Evolutionary conservation across 306 rosid genomes (phyloP).

Genomic region (Inga oerstediana): DNA sequence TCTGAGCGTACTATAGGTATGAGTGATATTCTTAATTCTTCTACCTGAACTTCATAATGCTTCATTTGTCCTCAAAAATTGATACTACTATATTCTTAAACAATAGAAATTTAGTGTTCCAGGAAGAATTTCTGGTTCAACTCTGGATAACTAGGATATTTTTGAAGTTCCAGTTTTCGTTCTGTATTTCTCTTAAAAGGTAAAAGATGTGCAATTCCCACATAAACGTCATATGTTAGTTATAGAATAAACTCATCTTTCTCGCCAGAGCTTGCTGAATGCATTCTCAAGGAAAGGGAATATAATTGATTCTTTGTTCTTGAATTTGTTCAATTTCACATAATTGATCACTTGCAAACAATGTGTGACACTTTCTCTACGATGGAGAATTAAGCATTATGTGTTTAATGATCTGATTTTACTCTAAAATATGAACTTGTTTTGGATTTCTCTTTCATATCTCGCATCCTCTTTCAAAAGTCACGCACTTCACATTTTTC

Average conservation of each 20-base stretch:
- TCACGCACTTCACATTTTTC: slow-evolving; percentile 7
- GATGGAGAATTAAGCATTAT: neutral
- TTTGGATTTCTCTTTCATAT: slow-evolving; percentile 17
- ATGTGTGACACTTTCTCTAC: slow-evolving; percentile 12
- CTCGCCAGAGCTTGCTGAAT: neutral
- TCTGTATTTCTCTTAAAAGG: neutral
- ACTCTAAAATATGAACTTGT: slow-evolving; percentile 21
- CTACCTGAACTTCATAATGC: neutral
- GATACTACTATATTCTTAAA: slow-evolving; percentile 2
- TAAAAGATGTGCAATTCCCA: too few relatives aligned
- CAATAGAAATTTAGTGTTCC: neutral
- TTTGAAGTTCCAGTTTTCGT: neutral
- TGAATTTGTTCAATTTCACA: neutral
- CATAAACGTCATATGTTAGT: too few relatives aligned
- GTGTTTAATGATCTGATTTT: slow-evolving; percentile 11
- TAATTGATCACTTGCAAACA: neutral
- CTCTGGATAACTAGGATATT: slow-evolving; percentile 17
- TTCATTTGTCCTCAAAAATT: slow-evolving; percentile 4
- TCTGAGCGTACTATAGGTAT: slow-evolving; percentile 70
- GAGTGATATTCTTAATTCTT: slow-evolving; percentile 30
- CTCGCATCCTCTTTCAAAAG: slow-evolving; percentile 4
- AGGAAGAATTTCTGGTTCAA: neutral
- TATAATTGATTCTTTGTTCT: neutral
- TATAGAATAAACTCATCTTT: too few relatives aligned
- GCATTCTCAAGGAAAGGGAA: neutral